Evolutionary conservation across 306 rosid genomes (phyloP).

Genomic region (Gleditsia sinensis): DNA sequence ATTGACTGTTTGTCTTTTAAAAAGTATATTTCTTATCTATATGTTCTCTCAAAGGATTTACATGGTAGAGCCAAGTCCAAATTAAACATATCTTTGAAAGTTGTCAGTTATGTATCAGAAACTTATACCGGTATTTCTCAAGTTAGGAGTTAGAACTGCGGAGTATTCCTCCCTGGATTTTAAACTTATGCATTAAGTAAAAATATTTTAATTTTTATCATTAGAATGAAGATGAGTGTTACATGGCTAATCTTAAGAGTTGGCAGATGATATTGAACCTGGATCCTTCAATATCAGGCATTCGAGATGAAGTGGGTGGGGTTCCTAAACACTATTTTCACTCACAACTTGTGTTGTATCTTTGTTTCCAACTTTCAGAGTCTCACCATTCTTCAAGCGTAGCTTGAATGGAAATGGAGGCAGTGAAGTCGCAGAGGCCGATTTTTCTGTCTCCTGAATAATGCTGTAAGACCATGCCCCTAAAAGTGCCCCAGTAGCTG

Average conservation of each 20-base stretch:
- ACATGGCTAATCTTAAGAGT: neutral
- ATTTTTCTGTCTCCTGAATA: slow-evolving; percentile 47
- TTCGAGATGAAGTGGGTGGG: neutral
- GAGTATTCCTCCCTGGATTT: neutral
- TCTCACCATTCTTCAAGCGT: slow-evolving; percentile 32
- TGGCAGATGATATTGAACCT: slow-evolving; percentile 6
- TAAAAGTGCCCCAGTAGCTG: slow-evolving; percentile 63
- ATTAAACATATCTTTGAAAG: neutral
- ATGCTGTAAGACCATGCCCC: slow-evolving; percentile 67
- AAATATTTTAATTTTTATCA: neutral
- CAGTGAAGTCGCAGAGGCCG: slow-evolving; percentile 22
- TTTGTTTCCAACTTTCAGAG: slow-evolving; percentile 9
- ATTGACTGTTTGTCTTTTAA: neutral
- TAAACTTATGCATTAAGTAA: neutral
- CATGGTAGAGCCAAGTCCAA: no score
- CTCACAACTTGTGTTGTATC: slow-evolving; percentile 20
- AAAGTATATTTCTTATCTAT: neutral
- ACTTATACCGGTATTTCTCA: neutral
- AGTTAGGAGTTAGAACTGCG: neutral
- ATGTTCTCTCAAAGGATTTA: neutral
- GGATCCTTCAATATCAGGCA: slow-evolving; percentile 7
- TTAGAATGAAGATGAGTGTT: neutral
- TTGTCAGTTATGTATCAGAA: no score
- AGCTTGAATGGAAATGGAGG: slow-evolving; percentile 42
- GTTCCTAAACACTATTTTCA: slow-evolving; percentile 25